phyloP scores from a whole-genome alignment of 352 stramenopile genomes.

The Globisporangium cystogenes region DNA sequence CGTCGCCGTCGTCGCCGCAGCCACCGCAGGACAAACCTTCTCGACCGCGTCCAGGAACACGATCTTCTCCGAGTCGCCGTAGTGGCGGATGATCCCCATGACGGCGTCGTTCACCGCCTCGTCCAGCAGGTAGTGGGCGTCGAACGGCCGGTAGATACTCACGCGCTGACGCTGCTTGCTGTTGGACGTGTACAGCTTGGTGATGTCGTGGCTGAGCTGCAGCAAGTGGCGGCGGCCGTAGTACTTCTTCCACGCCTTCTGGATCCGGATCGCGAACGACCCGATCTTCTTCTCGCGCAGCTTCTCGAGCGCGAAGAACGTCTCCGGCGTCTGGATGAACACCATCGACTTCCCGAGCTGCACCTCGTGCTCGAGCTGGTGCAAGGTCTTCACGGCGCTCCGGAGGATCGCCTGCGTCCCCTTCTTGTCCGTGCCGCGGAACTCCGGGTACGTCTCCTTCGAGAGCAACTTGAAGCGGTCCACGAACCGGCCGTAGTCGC shows the following conservation, averaged over 20 bases:
- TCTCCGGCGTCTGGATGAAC: conserved; percentile 89
- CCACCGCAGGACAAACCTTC: conserved; percentile 38
- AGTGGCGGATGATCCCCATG: conserved; percentile 62
- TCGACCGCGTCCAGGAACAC: conserved; percentile 75
- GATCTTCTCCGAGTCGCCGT: conserved; percentile 79
- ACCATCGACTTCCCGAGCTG: conserved; percentile 90
- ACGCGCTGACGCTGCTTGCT: conserved; percentile 81
- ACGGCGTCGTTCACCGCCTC: conserved; percentile 53
- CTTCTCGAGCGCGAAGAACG: conserved; percentile 88
- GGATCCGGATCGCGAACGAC: conserved; percentile 73
- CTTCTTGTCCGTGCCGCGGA: conserved; percentile 77
- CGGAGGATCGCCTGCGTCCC: conserved; percentile 79
- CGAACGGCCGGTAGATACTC: conserved; percentile 85
- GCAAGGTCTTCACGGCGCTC: conserved; percentile 60
- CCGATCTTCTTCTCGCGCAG: conserved; percentile 77
- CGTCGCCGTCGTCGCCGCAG: not conserved
- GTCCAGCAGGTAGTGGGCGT: conserved; percentile 79
- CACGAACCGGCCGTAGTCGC: conserved; percentile 83
- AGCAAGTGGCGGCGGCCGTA: conserved; percentile 75
- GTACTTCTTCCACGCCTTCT: conserved; percentile 81
- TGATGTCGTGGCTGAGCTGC: conserved; percentile 80
- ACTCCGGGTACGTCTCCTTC: conserved; percentile 81
- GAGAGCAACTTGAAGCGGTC: conserved; percentile 80
- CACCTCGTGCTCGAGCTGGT: conserved; percentile 73
- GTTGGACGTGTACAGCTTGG: conserved; percentile 75